Evolutionary conservation across 257 asterid species (phyloP).

Genomic region (Solanum piurae): DNA sequence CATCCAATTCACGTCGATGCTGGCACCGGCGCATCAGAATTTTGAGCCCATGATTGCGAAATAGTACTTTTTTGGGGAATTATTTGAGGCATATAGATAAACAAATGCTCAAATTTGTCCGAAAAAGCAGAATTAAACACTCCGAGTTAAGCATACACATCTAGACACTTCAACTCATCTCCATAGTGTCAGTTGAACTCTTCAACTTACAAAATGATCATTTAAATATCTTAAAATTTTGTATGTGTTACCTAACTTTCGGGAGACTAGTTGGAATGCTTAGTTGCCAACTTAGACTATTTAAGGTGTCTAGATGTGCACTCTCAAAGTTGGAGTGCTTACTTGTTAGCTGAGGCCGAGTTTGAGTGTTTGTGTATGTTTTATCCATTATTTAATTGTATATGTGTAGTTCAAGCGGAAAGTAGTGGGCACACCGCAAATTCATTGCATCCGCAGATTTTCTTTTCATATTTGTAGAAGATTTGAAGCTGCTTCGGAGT

Average conservation of each 20-base stretch:
- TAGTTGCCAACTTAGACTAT: not conserved
- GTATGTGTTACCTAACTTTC: not conserved
- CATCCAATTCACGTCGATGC: not conserved
- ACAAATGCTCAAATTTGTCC: not conserved
- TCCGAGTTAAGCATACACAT: not conserved
- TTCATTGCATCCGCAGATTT: not conserved
- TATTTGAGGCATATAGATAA: not conserved
- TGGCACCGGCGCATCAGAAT: not conserved
- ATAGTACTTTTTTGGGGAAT: not conserved
- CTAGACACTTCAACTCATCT: not conserved
- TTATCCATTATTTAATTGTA: not conserved
- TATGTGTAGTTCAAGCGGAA: not conserved
- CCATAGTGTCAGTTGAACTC: not conserved
- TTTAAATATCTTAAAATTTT: not conserved
- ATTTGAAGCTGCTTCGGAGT: not conserved
- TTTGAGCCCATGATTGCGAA: not conserved
- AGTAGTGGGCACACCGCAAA: not conserved
- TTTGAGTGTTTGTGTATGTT: not conserved
- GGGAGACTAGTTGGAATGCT: not conserved
- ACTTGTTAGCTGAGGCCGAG: not conserved
- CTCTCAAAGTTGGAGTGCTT: not conserved
- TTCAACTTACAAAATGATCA: not conserved
- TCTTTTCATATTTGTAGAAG: not conserved
- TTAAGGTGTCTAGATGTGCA: not conserved
- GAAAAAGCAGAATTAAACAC: not conserved